These are phyloP conservation scores for Oryza nivara DNA, from an alignment of 176 grass and related monocot genomes.

Conservation along the genomic window DNA sequence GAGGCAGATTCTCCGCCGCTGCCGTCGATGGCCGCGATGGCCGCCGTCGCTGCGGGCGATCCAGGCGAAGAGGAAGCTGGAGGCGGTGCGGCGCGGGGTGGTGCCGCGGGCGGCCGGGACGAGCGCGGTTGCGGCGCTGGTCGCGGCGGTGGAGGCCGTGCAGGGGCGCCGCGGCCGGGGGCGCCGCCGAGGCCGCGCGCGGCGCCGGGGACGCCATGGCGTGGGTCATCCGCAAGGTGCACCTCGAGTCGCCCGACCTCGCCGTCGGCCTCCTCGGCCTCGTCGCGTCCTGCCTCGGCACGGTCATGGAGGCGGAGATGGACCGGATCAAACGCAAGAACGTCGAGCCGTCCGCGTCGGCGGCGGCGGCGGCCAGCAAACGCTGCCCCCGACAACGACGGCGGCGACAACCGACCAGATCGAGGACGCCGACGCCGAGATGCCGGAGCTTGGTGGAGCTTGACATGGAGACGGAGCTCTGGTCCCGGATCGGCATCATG, in stretches of 20 bases:
- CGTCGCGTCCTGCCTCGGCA: conserved; percentile 47
- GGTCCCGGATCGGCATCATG: conserved; percentile 69
- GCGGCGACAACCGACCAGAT: neutral
- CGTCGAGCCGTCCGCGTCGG: neutral
- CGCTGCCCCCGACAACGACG: neutral
- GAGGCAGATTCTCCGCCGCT: neutral
- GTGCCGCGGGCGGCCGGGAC: conserved; percentile 39
- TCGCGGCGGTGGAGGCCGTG: conserved; percentile 44
- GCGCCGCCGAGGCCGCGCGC: conserved; percentile 42
- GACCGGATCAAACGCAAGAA: conserved; percentile 20
- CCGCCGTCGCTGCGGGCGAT: conserved; percentile 51
- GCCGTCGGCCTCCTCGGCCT: conserved; percentile 50
- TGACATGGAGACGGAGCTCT: conserved; percentile 51
- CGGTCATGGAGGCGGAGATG: conserved; percentile 42
- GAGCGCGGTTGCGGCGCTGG: conserved; percentile 53
- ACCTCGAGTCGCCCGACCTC: conserved; percentile 56
- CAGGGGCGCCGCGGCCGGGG: conserved; percentile 45
- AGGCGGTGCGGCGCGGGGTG: conserved; percentile 41
- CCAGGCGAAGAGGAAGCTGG: conserved; percentile 50
- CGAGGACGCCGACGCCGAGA: conserved; percentile 24
- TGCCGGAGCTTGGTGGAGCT: conserved; percentile 37
- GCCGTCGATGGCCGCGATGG: conserved; percentile 43
- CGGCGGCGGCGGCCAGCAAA: neutral
- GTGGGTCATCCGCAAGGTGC: conserved; percentile 57
- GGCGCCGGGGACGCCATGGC: conserved; percentile 48